phyloP scores from a whole-genome alignment of 192 early-diverging fungal species.

The Coemansia nantahalensis region DNA sequence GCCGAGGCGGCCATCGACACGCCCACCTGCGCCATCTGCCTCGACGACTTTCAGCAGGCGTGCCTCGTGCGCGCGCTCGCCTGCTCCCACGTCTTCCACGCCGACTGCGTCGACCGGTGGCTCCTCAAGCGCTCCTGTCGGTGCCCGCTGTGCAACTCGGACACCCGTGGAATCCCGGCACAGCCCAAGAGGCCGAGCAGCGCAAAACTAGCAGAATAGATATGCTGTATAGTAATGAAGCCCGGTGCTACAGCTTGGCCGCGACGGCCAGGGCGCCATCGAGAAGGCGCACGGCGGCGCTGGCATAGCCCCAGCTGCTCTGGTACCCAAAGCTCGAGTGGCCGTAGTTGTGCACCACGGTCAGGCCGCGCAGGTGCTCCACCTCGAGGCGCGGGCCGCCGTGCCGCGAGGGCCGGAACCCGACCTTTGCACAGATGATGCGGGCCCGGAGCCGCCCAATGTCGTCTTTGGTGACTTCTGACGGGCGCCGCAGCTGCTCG shows the following conservation, averaged over 20 bases:
- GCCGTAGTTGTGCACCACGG: conserved; percentile 8
- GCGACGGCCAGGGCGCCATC: neutral
- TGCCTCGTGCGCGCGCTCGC: conserved; percentile 27
- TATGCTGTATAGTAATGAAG: neutral
- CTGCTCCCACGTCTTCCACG: conserved; percentile 38
- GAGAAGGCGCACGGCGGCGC: conserved; percentile 32
- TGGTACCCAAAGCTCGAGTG: conserved; percentile 52
- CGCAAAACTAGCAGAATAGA: conserved; percentile 20
- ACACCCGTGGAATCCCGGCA: conserved; percentile 10
- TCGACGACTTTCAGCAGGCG: conserved; percentile 18
- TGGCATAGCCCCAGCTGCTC: conserved; percentile 60
- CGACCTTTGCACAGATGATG: conserved; percentile 50
- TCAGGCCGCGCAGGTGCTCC: conserved; percentile 26
- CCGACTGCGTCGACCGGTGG: conserved; percentile 40
- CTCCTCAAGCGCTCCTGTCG: conserved; percentile 38
- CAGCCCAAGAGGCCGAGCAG: conserved; percentile 22
- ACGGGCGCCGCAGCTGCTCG: neutral
- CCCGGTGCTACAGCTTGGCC: neutral
- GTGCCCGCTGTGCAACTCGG: conserved; percentile 41
- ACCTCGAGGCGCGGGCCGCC: conserved; percentile 57
- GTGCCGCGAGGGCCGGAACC: conserved; percentile 56
- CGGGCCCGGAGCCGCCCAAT: conserved; percentile 28
- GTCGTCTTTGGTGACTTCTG: neutral
- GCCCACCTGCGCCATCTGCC: conserved; percentile 25
- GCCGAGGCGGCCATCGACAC: neutral